phyloP scores from a whole-genome alignment of 805 yeast species.

The Pichia californica region DNA sequence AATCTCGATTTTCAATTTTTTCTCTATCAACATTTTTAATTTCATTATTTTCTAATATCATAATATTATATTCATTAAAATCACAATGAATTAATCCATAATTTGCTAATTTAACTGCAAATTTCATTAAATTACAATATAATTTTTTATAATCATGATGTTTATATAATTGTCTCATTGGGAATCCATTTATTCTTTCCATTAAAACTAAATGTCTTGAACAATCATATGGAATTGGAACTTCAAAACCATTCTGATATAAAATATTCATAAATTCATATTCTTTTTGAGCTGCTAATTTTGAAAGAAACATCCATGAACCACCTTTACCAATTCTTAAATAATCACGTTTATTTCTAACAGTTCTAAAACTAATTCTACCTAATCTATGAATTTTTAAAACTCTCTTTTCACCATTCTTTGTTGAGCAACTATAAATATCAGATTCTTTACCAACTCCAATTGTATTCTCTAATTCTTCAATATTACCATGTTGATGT shows the following conservation, averaged over 20 bases:
- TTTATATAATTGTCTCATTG: conserved; percentile 76
- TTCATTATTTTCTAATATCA: conserved; percentile 55
- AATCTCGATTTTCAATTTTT: conserved; percentile 57
- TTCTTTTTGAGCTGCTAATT: conserved; percentile 89
- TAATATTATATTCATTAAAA: conserved; percentile 93
- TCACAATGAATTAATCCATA: conserved; percentile 96
- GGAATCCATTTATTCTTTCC: conserved; percentile 86
- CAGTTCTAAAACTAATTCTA: conserved; percentile 86
- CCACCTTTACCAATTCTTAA: conserved; percentile 65
- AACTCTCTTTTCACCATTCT: conserved; percentile 57
- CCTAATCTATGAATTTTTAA: conserved; percentile 91
- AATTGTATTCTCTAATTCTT: conserved; percentile 77
- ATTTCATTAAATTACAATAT: conserved; percentile 81
- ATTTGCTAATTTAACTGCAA: conserved; percentile 76
- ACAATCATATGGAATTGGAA: conserved; percentile 84
- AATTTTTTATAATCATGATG: conserved; percentile 65
- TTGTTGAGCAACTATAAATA: conserved; percentile 75
- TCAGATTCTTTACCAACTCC: conserved; percentile 99
- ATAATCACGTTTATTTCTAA: conserved; percentile 91
- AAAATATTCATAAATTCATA: conserved; percentile 79
- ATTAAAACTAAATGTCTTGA: conserved; percentile 89
- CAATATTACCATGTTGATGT: conserved; percentile 64
- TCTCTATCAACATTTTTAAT: no score
- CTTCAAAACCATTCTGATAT: conserved; percentile 68
- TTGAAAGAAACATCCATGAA: conserved; percentile 89